These are phyloP conservation scores for Fusarium globosum DNA, from an alignment of 2,329 filamentous ascomycete genomes.

Conservation along the genomic window DNA sequence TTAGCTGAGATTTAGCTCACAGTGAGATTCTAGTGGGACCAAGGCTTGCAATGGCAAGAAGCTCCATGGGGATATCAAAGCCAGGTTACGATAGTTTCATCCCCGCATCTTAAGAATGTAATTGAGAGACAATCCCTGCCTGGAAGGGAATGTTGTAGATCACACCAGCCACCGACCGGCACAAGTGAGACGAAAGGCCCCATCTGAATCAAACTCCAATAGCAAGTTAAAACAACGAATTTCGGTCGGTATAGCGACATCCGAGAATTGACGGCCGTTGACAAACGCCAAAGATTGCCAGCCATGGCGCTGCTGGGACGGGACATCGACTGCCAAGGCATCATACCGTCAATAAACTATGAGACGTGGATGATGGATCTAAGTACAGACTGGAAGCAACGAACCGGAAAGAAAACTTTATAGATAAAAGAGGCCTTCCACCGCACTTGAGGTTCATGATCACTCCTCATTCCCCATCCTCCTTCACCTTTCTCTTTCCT, in stretches of 20 bases:
- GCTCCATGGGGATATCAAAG: not conserved
- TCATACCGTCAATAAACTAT: too few species aligned
- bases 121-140: not conserved
- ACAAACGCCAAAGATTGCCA: not conserved
- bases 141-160: not conserved
- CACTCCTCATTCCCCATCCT: not conserved
- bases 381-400: not conserved
- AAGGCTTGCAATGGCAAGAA: not conserved
- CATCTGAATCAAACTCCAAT: not conserved
- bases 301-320: not conserved
- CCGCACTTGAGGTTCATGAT: too few species aligned
- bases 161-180: not conserved
- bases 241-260: not conserved
- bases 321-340: not conserved
- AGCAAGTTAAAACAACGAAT: not conserved
- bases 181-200: not conserved
- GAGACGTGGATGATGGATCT: not conserved
- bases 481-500: not conserved
- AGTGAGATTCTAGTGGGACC: fast-evolving
- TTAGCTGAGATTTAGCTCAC: too few species aligned
- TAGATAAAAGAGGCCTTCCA: not conserved
- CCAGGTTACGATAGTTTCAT: not conserved
- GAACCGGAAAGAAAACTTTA: not conserved
- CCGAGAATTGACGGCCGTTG: not conserved
- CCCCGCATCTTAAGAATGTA: not conserved